A percentile compares a stretch with the other conserved stretches of the same genome.
These are phyloP conservation scores for Dillenia turbinata DNA, from an alignment of 164 flowering plant genomes.

Conservation along the genomic window DNA sequence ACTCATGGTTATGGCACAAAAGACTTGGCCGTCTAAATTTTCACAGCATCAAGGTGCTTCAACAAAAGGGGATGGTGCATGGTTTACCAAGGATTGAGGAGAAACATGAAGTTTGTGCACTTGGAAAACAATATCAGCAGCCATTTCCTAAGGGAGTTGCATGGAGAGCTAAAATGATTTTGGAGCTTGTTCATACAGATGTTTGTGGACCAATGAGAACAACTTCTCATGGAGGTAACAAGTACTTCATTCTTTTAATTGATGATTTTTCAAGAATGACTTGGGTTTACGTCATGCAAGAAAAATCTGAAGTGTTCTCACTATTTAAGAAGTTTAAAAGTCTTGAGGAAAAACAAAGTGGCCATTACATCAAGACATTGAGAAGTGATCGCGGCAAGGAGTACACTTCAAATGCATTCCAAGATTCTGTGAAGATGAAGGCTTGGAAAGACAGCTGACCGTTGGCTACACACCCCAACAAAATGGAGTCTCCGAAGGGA, in stretches of 20 bases:
- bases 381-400: not conserved
- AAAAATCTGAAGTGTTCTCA: constrained; percentile 1
- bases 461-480: constrained; percentile 1
- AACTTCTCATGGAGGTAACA: too few relatives aligned
- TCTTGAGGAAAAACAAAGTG: constrained; percentile 3
- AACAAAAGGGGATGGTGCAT: too few relatives aligned
- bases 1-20: too few relatives aligned
- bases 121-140: too few relatives aligned
- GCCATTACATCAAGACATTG: not conserved
- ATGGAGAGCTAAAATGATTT: too few relatives aligned
- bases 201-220: too few relatives aligned
- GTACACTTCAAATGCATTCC: constrained; percentile 1
- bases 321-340: not conserved
- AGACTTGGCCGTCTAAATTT: too few relatives aligned
- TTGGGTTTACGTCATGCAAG: constrained; percentile 8
- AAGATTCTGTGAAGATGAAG: constrained; percentile 5
- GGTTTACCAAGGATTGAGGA: too few relatives aligned
- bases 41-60: too few relatives aligned
- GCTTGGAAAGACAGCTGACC: not conserved
- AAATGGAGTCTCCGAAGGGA: constrained; percentile 1
- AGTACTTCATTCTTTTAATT: not conserved
- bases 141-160: too few relatives aligned
- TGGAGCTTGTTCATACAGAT: too few relatives aligned
- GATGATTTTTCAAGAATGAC: constrained; percentile 9
- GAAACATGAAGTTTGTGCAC: too few relatives aligned